Percentiles rank a stretch among this genome's conserved stretches.
These are phyloP conservation scores for Kodamaea laetipori DNA, from an alignment of 805 yeast genomes.

Conservation along the genomic window DNA sequence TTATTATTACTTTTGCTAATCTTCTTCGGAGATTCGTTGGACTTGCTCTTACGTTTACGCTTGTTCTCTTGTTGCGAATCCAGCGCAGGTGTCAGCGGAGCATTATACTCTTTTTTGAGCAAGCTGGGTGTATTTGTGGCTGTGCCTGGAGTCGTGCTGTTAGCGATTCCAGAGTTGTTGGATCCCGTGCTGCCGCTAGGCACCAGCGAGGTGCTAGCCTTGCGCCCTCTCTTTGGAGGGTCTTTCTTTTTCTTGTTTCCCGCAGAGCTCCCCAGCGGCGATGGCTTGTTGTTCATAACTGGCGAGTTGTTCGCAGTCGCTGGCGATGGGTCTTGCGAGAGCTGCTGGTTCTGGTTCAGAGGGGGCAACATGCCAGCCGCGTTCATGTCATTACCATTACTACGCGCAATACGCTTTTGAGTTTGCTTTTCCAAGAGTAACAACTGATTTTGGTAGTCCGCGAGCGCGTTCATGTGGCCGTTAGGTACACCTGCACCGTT, in stretches of 20 bases:
- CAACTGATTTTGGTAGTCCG: constrained; percentile 80
- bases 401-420: constrained; percentile 59
- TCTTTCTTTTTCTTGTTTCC: constrained; percentile 31
- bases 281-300: constrained; percentile 33
- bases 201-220: constrained; percentile 26
- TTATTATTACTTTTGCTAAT: constrained; percentile 16
- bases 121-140: constrained; percentile 24
- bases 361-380: constrained; percentile 27
- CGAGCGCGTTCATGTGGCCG: constrained; percentile 57
- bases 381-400: constrained; percentile 22
- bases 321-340: constrained; percentile 24
- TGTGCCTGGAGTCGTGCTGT: constrained; percentile 15
- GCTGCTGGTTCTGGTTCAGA: constrained; percentile 17
- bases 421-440: constrained; percentile 76
- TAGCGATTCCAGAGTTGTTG: constrained; percentile 1
- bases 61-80: constrained; percentile 32
- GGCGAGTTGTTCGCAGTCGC: constrained; percentile 37
- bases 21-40: constrained; percentile 39
- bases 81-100: constrained; percentile 45
- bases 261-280: constrained; percentile 24
- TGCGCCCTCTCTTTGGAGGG: constrained; percentile 34
- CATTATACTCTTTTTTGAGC: constrained; percentile 39
- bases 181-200: constrained; percentile 8
- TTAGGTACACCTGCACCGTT: too few species aligned
- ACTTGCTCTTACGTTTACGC: constrained; percentile 32